These are phyloP conservation scores for Ceriops tagal DNA, from an alignment of 345 rosid genomes.

Conservation along the genomic window DNA sequence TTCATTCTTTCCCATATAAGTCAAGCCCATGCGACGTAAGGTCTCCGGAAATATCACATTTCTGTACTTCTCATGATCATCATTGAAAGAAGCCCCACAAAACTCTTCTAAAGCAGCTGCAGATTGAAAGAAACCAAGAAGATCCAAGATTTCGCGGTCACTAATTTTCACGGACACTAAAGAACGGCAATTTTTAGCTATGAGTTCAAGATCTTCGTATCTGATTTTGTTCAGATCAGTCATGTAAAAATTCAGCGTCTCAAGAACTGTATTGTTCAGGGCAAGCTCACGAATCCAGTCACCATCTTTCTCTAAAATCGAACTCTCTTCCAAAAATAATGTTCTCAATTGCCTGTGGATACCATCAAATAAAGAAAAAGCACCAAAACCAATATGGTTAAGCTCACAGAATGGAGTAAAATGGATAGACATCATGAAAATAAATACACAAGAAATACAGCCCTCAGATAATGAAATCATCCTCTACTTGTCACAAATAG, in stretches of 20 bases:
- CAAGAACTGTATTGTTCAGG: constrained; percentile 57
- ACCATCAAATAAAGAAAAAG: constrained; percentile 1
- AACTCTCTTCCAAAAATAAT: constrained; percentile 79
- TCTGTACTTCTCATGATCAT: constrained; percentile 43
- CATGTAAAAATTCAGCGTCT: constrained; percentile 80
- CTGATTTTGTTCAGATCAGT: constrained; percentile 52
- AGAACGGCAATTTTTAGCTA: constrained; percentile 66
- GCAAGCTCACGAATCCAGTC: constrained; percentile 93
- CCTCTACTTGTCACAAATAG: no score
- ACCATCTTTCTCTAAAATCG: constrained; percentile 62
- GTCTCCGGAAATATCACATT: constrained; percentile 53
- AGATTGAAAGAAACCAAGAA: constrained; percentile 59
- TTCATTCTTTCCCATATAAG: constrained; percentile 65
- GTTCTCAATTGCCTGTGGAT: constrained; percentile 62
- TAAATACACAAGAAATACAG: no score
- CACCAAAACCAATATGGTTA: not conserved
- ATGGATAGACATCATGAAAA: no score
- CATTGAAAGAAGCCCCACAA: constrained; percentile 76
- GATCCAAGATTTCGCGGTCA: constrained; percentile 68
- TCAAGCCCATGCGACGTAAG: constrained; percentile 68
- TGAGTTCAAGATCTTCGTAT: constrained; percentile 63
- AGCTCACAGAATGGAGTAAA: not conserved
- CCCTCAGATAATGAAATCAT: no score
- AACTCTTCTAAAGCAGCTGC: constrained; percentile 77
- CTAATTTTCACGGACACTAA: constrained; percentile 72